These are phyloP conservation scores for Galeopsis tetrahit DNA, from an alignment of 257 asterid species.

Conservation along the genomic window DNA sequence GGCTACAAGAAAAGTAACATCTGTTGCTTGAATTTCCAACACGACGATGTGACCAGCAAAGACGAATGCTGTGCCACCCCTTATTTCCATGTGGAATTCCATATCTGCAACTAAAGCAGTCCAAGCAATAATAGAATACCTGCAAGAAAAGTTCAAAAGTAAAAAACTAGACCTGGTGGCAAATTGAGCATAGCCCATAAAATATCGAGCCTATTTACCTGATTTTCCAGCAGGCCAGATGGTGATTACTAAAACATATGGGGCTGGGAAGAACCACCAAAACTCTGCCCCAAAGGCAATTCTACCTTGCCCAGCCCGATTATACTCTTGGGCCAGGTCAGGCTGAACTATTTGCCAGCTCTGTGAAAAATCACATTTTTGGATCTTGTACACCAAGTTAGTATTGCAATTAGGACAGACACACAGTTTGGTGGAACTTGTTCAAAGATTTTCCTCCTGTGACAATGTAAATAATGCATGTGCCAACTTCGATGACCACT, in stretches of 20 bases:
- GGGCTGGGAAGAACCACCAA: not conserved
- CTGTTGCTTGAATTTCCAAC: slow-evolving; percentile 72
- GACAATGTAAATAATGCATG: slow-evolving; percentile 74
- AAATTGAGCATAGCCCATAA: not conserved
- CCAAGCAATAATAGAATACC: slow-evolving; percentile 71
- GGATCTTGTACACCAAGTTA: too few species aligned
- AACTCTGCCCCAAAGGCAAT: too few species aligned
- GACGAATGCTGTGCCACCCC: slow-evolving; percentile 70
- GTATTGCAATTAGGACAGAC: slow-evolving; percentile 33
- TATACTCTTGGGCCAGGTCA: not conserved
- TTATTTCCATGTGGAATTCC: slow-evolving; percentile 32
- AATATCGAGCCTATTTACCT: not conserved
- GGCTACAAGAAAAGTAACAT: slow-evolving; percentile 72
- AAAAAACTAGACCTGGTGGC: not conserved
- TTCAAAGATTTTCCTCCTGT: slow-evolving; percentile 71
- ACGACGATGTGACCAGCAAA: slow-evolving; percentile 60
- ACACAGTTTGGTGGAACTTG: slow-evolving; percentile 47
- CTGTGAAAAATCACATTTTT: too few species aligned
- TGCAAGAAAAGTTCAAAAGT: slow-evolving; percentile 2
- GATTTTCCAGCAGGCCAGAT: not conserved
- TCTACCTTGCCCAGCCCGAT: not conserved
- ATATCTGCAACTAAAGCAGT: slow-evolving; percentile 32
- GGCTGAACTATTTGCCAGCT: not conserved
- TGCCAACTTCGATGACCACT: slow-evolving; percentile 51
- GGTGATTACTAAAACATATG: not conserved